A percentile compares a stretch with the other conserved stretches of the same genome.
These are phyloP conservation scores for Camellia sinensis DNA, from an alignment of 148 eudicot species.

Conservation along the genomic window DNA sequence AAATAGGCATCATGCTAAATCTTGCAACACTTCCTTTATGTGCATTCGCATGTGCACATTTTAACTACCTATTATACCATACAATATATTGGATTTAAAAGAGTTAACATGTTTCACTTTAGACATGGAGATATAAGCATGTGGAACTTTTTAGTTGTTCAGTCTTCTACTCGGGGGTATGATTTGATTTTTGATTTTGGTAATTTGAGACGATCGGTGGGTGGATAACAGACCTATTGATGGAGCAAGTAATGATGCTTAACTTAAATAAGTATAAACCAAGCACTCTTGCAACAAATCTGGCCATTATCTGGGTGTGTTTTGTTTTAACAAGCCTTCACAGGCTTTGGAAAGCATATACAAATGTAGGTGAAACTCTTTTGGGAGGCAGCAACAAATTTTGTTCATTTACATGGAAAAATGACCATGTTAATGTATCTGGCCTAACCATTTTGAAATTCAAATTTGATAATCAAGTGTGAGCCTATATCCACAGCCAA, in stretches of 20 bases:
- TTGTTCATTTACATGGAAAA: background rate
- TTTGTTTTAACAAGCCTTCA: background rate
- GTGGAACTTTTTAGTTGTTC: background rate
- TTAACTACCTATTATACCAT: background rate
- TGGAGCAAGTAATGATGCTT: background rate
- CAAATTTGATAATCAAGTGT: background rate
- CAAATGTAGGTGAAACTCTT: background rate
- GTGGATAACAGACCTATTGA: background rate
- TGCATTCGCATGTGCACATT: background rate
- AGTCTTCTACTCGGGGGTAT: background rate
- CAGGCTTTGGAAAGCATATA: background rate
- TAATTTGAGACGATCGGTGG: background rate
- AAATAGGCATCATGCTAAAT: background rate
- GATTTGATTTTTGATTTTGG: background rate
- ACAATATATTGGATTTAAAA: background rate
- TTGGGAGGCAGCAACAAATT: background rate
- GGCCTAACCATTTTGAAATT: background rate
- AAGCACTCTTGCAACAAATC: background rate
- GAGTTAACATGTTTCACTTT: background rate
- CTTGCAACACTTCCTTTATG: background rate
- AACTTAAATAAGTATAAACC: background rate
- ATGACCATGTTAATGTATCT: background rate
- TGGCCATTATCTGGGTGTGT: background rate
- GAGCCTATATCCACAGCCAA: background rate
- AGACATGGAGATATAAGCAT: background rate